Percentiles rank a stretch among this genome's conserved stretches.
Evolutionary conservation across 2,329 filamentous ascomycete species (phyloP).

Genomic region (Ascochyta rabiei): DNA sequence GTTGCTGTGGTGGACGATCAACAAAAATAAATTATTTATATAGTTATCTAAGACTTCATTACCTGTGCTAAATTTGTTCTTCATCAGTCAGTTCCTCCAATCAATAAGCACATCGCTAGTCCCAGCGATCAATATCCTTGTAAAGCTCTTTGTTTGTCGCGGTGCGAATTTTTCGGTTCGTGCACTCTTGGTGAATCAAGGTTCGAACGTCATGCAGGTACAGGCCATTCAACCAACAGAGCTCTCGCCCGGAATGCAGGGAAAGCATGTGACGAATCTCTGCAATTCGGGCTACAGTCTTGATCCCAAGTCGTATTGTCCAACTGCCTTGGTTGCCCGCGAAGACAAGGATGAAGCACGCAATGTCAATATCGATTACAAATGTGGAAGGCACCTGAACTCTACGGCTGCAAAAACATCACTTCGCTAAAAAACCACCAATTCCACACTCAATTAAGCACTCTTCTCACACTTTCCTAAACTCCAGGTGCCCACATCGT

Average conservation of each 20-base stretch:
- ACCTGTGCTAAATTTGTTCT: too few relatives aligned
- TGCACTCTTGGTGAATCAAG: neutral
- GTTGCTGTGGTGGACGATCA: constrained; percentile 7
- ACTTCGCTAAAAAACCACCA: neutral
- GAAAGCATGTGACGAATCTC: neutral
- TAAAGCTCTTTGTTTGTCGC: neutral
- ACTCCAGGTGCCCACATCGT: neutral
- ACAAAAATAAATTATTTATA: constrained; percentile 1
- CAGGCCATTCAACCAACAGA: neutral
- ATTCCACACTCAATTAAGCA: neutral
- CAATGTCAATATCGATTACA: constrained; percentile 12
- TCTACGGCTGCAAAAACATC: neutral
- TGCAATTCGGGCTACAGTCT: neutral
- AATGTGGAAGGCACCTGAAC: constrained; percentile 4
- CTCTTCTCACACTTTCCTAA: neutral
- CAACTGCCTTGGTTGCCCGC: neutral
- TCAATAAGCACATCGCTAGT: too few relatives aligned
- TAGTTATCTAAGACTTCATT: too few relatives aligned
- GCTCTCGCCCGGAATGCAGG: neutral
- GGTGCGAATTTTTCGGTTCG: neutral
- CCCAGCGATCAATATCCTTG: neutral
- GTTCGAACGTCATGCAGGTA: neutral
- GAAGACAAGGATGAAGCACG: constrained; percentile 9
- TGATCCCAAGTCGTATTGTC: too few relatives aligned
- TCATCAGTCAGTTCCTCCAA: too few relatives aligned